Evolutionary conservation across 768 basidiomycete genomes (phyloP).

Genomic region (Kwoniella sp.): DNA sequence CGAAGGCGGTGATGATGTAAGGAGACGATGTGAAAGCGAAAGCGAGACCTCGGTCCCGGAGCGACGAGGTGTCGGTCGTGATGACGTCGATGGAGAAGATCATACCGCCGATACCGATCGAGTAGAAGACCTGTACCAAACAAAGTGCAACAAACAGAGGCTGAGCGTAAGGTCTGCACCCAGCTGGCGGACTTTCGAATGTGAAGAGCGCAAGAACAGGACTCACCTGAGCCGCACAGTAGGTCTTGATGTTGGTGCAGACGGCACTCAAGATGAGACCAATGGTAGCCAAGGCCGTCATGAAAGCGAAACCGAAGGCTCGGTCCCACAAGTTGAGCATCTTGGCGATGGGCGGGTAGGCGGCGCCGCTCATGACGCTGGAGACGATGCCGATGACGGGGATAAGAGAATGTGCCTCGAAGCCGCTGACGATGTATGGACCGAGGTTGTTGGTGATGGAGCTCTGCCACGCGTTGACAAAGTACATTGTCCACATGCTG

Average conservation of each 20-base stretch:
- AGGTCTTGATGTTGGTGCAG: constrained; percentile 35
- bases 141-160: not conserved
- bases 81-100: constrained; percentile 48
- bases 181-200: not conserved
- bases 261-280: constrained; percentile 41
- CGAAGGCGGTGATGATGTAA: constrained; percentile 53
- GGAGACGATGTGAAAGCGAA: constrained; percentile 47
- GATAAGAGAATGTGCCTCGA: constrained; percentile 42
- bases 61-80: constrained; percentile 48
- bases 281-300: constrained; percentile 30
- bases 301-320: constrained; percentile 29
- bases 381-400: constrained; percentile 41
- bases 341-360: constrained; percentile 40
- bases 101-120: constrained; percentile 40
- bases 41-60: constrained; percentile 45
- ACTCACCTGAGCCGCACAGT: constrained; percentile 45
- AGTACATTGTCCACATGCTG: constrained; percentile 40
- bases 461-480: constrained; percentile 38
- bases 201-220: not conserved
- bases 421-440: constrained; percentile 33
- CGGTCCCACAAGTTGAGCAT: constrained; percentile 43
- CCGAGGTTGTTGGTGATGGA: constrained; percentile 37
- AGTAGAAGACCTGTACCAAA: constrained; percentile 25
- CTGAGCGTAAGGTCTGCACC: not conserved
- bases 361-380: constrained; percentile 30